Percentiles rank a stretch among this genome's conserved stretches.
These are phyloP conservation scores for Xylaria multiplex DNA, from an alignment of 2,329 filamentous ascomycete genomes.

Conservation along the genomic window DNA sequence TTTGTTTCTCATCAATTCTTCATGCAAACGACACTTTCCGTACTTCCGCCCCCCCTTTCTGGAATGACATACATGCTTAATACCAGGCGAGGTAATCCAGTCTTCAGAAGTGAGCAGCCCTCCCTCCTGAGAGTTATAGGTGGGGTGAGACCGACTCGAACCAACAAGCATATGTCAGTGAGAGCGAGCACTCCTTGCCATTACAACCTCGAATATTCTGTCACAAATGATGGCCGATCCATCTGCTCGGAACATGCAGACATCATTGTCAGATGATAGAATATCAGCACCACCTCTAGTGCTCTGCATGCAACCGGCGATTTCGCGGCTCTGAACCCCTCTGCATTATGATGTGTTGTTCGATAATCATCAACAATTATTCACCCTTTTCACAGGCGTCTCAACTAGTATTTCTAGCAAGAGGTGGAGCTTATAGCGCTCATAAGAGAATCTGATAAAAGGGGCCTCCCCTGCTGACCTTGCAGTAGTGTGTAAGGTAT, in stretches of 20 bases:
- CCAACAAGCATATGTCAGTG: slow-evolving; percentile 32
- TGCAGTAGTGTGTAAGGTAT: slow-evolving; percentile 11
- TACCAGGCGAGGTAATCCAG: slow-evolving; percentile 25
- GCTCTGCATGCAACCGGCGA: slow-evolving; percentile 41
- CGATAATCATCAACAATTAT: slow-evolving; percentile 1
- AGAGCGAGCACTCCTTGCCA: slow-evolving; percentile 25
- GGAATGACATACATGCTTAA: slow-evolving; percentile 16
- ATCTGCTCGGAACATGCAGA: slow-evolving; percentile 44
- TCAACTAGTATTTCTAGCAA: slow-evolving; percentile 4
- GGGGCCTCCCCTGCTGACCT: slow-evolving; percentile 2
- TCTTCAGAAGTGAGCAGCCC: slow-evolving; percentile 16
- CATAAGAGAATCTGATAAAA: slow-evolving; percentile 21
- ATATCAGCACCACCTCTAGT: slow-evolving; percentile 35
- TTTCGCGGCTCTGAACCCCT: slow-evolving; percentile 26
- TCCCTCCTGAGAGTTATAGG: slow-evolving; percentile 24
- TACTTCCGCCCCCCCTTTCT: slow-evolving; percentile 25
- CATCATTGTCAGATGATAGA: slow-evolving; percentile 44
- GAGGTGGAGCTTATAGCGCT: slow-evolving; percentile 14
- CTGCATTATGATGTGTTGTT: slow-evolving; percentile 25
- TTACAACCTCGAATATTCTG: slow-evolving; percentile 31
- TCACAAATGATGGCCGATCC: slow-evolving; percentile 44
- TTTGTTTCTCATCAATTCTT: slow-evolving; percentile 7
- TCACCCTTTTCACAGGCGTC: slow-evolving; percentile 4
- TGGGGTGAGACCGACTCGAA: slow-evolving; percentile 40
- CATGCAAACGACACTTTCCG: slow-evolving; percentile 14